Base-by-base conservation (phyloP, 2,329 filamentous ascomycete species). In the Colletotrichum spaethianum region DNA sequence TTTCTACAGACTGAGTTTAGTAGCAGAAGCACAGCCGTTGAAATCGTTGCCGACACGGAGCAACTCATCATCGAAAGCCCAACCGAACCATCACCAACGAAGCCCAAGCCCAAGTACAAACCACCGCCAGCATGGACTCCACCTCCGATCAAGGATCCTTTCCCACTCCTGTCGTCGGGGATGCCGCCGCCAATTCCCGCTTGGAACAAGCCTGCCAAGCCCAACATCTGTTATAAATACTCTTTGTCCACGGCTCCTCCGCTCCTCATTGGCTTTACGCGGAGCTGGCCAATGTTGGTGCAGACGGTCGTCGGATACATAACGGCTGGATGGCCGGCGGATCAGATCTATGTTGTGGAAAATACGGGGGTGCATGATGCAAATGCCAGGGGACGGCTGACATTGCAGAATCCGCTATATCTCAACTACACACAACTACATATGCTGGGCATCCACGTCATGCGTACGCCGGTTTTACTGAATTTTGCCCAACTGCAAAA, bases 281-380 rank as follows among this genome's bases (percentile, higher is more conserved):
- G 88, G 42, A 86, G 86, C 70, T 89, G 86, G 85, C 84, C 85
- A 3, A 80, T 90, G 72, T 82, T 91, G 4, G 83, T 88, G 36
- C 89, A 91, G 78, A 82, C 85, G 1, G 85, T 91, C 0, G 83
- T 89, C 12, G 86, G 83, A 6, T 91, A 91, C 78, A 86, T 91
- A 73, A 87, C 88, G 1, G 86, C 87, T 2, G 89, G 89, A 56
- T 91, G 89, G 89, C 89, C 88, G 1, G 79, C 87, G 0, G 81
- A 83, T 38, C 85, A 90, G 73, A 90, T 91, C 70, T 87, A 87
- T 72, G 85, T 91, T 1, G 79, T 91, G 28, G 89, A 91, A 75
- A 91, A 91, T 78, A 91, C 86, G 2, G 88, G 88, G 9, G 85
- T 86, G 18, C 87, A 89, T 75, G 81, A 86, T 66, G 84, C 86